Conservation (phyloP, 2,329 filamentous ascomycete genomes). For the Aspergillus piperis region DNA sequence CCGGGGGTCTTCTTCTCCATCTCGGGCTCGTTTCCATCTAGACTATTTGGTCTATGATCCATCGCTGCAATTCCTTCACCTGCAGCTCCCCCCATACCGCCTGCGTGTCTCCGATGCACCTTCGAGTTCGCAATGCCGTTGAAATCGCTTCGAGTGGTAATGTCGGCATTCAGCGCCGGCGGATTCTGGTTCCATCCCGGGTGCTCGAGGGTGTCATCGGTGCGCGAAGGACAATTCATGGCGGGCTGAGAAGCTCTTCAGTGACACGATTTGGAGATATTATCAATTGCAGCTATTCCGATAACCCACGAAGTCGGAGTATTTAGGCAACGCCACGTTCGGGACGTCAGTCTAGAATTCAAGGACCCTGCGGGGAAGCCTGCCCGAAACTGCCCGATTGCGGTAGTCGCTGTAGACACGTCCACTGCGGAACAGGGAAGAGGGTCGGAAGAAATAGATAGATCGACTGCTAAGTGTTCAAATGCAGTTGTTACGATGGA, state of each 20-base stretch:
- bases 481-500: background rate
- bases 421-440: slow-evolving; percentile 11
- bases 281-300: background rate
- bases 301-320: background rate
- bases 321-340: background rate
- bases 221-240: slow-evolving; percentile 68
- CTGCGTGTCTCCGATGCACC: slow-evolving; percentile 46
- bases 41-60: slow-evolving; percentile 23
- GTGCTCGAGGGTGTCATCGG: slow-evolving; percentile 56
- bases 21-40: slow-evolving; percentile 24
- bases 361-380: slow-evolving; percentile 16
- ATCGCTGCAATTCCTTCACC: slow-evolving; percentile 28
- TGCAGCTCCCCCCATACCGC: slow-evolving; percentile 23
- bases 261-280: background rate
- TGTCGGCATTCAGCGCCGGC: slow-evolving; percentile 57
- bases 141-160: slow-evolving; percentile 63
- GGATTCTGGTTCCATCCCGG: slow-evolving; percentile 65
- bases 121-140: slow-evolving; percentile 62
- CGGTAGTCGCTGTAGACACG: slow-evolving; percentile 7
- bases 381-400: slow-evolving; percentile 29
- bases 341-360: background rate
- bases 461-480: background rate
- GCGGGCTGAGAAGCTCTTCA: background rate
- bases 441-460: background rate
- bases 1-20: slow-evolving; percentile 27